Base-by-base conservation (phyloP, 1,139 yeast species). In the Entelexis sorbosivorans region DNA sequence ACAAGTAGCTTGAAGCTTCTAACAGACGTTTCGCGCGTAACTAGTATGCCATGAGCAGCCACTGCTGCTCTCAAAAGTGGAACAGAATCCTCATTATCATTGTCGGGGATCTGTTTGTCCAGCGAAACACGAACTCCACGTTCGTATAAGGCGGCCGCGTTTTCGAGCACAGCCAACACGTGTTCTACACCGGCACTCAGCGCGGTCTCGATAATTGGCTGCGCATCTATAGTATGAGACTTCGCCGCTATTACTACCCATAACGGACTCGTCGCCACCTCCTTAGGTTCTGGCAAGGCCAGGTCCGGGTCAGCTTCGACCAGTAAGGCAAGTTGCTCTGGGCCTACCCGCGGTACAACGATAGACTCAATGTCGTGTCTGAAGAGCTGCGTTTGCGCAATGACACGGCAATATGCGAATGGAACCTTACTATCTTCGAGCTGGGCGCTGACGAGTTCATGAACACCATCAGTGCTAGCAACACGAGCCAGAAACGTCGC, bases 181-280 rank as follows among this genome's bases (percentile, higher is more conserved):
- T 29, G 22, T 1, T 19, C 40, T 3, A 17, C 6, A 9, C 50
- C 48, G 0, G 22, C 22, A 13, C 43, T 36, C 5, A 48, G 34
- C 19, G 55, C 38, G 1, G 14, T 6, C 3, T 50, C 55, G 7
- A 55, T 48, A n/a, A 58, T 48, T 1, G 28, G 17, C 29, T 57
- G 58, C 0, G 58, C 28, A 34, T 57, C 49, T 2, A 40, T 53
- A 1, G 22, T 40, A 8, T 43, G 10, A 1, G 60, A 54, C 1
- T 31, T 31, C 6, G 50, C 35, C 4, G 60, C 60, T 8, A 58
- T 49, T 1, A 35, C 39, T 1, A 56, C 19, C 52, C 59, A 49
- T 13, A 17, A 35, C 2, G 49, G 50, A 16, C 43, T 50, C 2
- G 42, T 17, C 8, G 38, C 46, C 7, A 44, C 36, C 4, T 44